phyloP scores from a whole-genome alignment of 1,284 basidiomycete genomes.

The Trichosporon asahii region DNA sequence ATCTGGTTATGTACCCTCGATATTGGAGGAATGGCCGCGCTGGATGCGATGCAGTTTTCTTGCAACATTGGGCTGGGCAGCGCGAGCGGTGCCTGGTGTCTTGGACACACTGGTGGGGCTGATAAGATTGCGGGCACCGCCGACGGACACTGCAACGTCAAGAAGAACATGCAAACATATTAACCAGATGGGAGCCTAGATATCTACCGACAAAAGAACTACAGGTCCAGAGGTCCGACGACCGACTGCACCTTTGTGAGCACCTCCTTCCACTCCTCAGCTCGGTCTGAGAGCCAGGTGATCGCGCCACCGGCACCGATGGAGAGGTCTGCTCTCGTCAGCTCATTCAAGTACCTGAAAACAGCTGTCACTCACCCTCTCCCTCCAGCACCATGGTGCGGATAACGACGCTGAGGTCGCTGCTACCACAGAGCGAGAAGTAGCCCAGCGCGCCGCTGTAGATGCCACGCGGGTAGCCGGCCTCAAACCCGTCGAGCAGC shows the following conservation, averaged over 20 bases:
- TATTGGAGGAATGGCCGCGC: background rate
- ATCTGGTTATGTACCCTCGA: background rate
- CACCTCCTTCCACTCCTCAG: slow-evolving; percentile 94
- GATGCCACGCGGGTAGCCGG: slow-evolving; percentile 62
- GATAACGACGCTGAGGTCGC: slow-evolving; percentile 94
- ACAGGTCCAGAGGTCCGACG: slow-evolving; percentile 32
- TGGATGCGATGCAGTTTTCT: background rate
- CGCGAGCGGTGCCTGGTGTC: background rate
- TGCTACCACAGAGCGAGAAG: slow-evolving; percentile 80
- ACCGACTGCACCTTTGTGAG: slow-evolving; percentile 65
- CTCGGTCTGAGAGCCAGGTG: slow-evolving; percentile 82
- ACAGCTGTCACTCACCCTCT: slow-evolving; percentile 37
- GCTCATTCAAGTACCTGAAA: too few species aligned
- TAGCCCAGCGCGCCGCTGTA: slow-evolving; percentile 97
- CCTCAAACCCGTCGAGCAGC: slow-evolving; percentile 79
- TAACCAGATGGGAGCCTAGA: background rate
- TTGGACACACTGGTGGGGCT: background rate
- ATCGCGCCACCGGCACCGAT: slow-evolving; percentile 94
- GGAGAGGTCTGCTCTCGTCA: slow-evolving; percentile 38
- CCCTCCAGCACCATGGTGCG: slow-evolving; percentile 83
- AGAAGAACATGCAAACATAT: background rate
- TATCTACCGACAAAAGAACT: background rate
- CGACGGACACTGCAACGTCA: background rate
- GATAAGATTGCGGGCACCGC: background rate
- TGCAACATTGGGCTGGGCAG: too few species aligned